A percentile compares a stretch with the other conserved stretches of the same genome.
Conservation (phyloP, 495 filamentous ascomycete species). For the Wilcoxina mikolae region DNA sequence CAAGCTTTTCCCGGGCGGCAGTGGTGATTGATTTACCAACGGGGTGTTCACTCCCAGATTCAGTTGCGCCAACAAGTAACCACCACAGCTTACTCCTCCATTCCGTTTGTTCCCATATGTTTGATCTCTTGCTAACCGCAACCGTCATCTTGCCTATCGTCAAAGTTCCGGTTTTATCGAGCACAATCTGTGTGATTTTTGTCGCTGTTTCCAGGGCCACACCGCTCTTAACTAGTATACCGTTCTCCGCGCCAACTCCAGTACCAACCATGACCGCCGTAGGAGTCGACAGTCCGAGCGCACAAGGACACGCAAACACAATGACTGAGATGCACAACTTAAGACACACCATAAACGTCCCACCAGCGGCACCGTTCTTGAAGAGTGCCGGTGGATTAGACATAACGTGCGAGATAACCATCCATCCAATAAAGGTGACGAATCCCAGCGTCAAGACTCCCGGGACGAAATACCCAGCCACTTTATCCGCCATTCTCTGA, state of each 20-base stretch:
- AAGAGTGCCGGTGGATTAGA: constrained; percentile 77
- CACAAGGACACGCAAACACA: constrained; percentile 95
- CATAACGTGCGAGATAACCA: constrained; percentile 80
- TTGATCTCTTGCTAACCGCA: constrained; percentile 47
- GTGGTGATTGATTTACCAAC: constrained; percentile 70
- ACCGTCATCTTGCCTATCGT: constrained; percentile 93
- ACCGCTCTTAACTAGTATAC: constrained; percentile 92
- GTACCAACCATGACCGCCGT: constrained; percentile 99
- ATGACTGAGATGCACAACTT: constrained; percentile 98
- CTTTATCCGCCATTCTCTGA: constrained; percentile 77
- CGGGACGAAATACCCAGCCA: constrained; percentile 92
- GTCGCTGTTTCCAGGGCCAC: constrained; percentile 86
- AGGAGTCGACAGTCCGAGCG: constrained; percentile 81
- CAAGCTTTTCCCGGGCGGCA: constrained; percentile 58
- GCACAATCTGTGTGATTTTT: constrained; percentile 80
- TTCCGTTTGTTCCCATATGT: constrained; percentile 52
- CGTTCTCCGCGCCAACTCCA: constrained; percentile 88
- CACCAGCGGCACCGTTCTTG: constrained; percentile 60
- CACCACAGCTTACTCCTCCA: constrained; percentile 74
- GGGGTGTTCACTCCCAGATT: constrained; percentile 89
- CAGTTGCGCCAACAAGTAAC: constrained; percentile 80
- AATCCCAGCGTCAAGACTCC: constrained; percentile 71
- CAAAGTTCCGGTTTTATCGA: constrained; percentile 97
- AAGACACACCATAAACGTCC: constrained; percentile 86
- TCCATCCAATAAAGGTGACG: constrained; percentile 81